phyloP scores from a whole-genome alignment of 768 basidiomycete genomes.

The Mycena leptocephala region DNA sequence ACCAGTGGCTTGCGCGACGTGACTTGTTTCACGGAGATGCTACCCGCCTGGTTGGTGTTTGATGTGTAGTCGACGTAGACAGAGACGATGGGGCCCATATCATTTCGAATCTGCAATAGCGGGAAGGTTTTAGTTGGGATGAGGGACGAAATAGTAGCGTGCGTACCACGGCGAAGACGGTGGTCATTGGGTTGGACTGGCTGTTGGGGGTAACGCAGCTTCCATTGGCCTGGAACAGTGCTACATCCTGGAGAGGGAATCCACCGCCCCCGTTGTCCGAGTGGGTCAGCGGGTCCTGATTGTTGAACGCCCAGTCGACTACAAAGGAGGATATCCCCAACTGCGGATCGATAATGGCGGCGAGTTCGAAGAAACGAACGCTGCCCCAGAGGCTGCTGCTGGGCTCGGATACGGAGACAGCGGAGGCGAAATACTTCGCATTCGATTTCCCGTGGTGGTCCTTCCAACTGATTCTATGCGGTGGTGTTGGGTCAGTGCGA shows the following conservation, averaged over 20 bases:
- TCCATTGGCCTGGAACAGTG: background rate
- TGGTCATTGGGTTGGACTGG: background rate
- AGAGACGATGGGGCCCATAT: slow-evolving; percentile 14
- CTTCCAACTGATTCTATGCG: slow-evolving; percentile 21
- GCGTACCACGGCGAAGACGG: slow-evolving; percentile 5
- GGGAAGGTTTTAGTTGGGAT: background rate
- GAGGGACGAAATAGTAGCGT: background rate
- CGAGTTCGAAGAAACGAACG: slow-evolving; percentile 17
- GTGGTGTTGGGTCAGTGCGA: background rate
- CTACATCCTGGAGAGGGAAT: slow-evolving; percentile 29
- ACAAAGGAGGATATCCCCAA: slow-evolving; percentile 22
- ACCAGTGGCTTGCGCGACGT: background rate
- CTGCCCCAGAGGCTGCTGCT: slow-evolving; percentile 16
- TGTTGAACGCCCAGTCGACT: slow-evolving; percentile 17
- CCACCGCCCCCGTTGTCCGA: slow-evolving; percentile 24
- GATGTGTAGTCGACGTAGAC: slow-evolving; percentile 20
- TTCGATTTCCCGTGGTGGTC: background rate
- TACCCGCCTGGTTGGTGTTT: slow-evolving; percentile 8
- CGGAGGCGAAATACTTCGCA: background rate
- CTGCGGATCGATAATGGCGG: background rate
- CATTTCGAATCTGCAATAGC: slow-evolving; percentile 4
- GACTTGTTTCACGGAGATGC: slow-evolving; percentile 8
- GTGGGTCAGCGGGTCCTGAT: background rate
- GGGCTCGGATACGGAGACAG: background rate
- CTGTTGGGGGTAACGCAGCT: too few relatives aligned